Base-by-base conservation (phyloP, 2,329 filamentous ascomycete species). In the Amesomyces nigricolor region DNA sequence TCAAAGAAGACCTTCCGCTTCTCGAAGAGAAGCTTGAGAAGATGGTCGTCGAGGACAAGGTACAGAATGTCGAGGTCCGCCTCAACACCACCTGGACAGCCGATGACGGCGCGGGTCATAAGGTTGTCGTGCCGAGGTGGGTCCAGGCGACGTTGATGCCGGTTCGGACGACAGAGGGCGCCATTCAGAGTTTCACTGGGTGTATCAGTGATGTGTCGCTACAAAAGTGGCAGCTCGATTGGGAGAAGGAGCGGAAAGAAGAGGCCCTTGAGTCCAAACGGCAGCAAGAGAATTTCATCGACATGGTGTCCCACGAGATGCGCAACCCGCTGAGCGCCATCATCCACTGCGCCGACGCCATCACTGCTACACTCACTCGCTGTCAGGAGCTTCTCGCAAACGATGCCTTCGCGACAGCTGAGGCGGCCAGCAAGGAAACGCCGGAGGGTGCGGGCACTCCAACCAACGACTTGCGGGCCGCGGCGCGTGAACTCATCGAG, bases 211-310 rank as follows among this genome's bases (percentile, higher is more conserved):
- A 78, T 61, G 76, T 77, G 9, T 79, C 72, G 8, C 64, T 73
- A 61, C 77, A 75, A 57, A 78, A 73, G 57, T 79, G 72, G 74
- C 78, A 78, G 66, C 68, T 75, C n/a, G 77, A 75, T 58, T 72
- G 71, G 48, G 78, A 78, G 62, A 75, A 72, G 51, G 67, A 72
- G 62, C 73, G 72, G 49, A 79, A 76, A 65, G 77, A 78, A 43
- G 78, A 83, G 54, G 80, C 80, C 1, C 75, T 83, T 26, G 78
- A 82, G 64, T 77, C 78, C 30, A 81, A 79, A 63, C 73, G 85
- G 5, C 86, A 88, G 65, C 89, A 92, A 65, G 87, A 91, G 63
- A 88, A 88, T 60, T 91, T 91, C 63, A 89, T 91, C 64, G 88
- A 90, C 68, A 89, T 89, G 74, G 81, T 79, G 1, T 82, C 81